phyloP scores from a whole-genome alignment of 2,329 filamentous ascomycete genomes.

The Cryphonectria radicalis region DNA sequence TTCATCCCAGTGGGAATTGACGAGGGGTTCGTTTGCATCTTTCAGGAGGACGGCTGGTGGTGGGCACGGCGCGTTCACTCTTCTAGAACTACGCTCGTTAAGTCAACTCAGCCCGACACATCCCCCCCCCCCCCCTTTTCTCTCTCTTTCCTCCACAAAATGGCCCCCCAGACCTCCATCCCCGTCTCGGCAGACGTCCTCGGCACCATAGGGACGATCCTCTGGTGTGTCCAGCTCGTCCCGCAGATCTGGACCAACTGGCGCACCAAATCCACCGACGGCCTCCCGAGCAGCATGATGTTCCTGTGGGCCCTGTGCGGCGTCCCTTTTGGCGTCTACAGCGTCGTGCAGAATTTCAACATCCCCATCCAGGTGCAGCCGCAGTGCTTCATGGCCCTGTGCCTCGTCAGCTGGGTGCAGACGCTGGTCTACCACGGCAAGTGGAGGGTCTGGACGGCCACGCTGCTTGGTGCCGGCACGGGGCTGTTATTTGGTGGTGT shows the following conservation, averaged over 20 bases:
- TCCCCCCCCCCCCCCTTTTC: not conserved
- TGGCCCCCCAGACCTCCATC: constrained; percentile 27
- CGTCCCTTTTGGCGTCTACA: constrained; percentile 47
- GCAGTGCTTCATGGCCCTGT: constrained; percentile 45
- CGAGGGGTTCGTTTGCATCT: not conserved
- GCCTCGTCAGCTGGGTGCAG: constrained; percentile 45
- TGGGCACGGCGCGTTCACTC: not conserved
- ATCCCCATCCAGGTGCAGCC: constrained; percentile 50
- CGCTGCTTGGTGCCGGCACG: constrained; percentile 44
- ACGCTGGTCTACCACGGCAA: constrained; percentile 45
- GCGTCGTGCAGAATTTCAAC: constrained; percentile 47
- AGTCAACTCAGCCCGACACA: not conserved
- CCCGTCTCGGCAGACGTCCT: constrained; percentile 28
- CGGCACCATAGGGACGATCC: constrained; percentile 39
- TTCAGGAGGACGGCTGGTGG: not conserved
- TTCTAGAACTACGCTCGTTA: not conserved
- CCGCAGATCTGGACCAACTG: constrained; percentile 64
- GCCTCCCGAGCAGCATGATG: constrained; percentile 64
- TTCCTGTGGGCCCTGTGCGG: constrained; percentile 64
- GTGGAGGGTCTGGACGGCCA: constrained; percentile 53
- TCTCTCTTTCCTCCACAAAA: not conserved
- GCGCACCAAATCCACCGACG: constrained; percentile 63
- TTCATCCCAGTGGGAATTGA: not conserved
- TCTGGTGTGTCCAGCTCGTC: constrained; percentile 48
- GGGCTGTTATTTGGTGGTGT: constrained; percentile 53